A percentile compares a stretch with the other conserved stretches of the same genome.
These are phyloP conservation scores for Penicillium crustosum DNA, from an alignment of 2,329 filamentous ascomycete species.

Conservation along the genomic window DNA sequence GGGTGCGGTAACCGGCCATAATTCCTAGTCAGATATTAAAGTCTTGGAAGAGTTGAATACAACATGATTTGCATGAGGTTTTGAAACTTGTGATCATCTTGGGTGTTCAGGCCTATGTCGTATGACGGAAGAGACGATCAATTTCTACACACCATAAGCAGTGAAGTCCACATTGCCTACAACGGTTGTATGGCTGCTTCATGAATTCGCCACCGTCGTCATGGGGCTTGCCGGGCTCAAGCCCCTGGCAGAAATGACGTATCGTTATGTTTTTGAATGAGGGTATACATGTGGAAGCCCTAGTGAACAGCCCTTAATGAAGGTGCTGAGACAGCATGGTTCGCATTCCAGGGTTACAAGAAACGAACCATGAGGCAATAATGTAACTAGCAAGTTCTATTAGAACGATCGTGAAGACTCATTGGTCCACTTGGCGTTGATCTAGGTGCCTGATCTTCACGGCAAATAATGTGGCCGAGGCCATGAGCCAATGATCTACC, in stretches of 20 bases:
- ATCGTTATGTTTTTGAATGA: background rate
- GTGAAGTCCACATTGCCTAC: background rate
- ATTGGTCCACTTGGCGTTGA: background rate
- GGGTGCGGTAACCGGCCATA: constrained; percentile 58
- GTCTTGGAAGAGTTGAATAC: background rate
- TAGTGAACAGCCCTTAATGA: background rate
- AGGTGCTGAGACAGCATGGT: background rate
- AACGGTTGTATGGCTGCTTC: background rate
- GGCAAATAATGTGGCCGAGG: constrained; percentile 2
- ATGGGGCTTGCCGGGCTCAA: background rate
- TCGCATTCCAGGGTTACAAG: background rate
- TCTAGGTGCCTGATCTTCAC: background rate
- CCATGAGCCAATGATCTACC: background rate
- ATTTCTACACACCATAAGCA: background rate
- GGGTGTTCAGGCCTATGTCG: background rate
- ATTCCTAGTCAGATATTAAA: constrained; percentile 25
- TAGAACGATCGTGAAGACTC: background rate
- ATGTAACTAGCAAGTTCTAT: background rate
- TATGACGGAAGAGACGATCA: background rate
- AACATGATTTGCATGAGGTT: background rate
- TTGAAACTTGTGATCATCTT: background rate
- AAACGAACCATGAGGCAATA: background rate
- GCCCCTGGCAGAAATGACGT: constrained; percentile 2
- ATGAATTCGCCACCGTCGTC: constrained; percentile 8
- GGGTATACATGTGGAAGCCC: background rate